These are phyloP conservation scores for Colletotrichum sublineola DNA, from an alignment of 2,329 filamentous ascomycete species.

Conservation along the genomic window DNA sequence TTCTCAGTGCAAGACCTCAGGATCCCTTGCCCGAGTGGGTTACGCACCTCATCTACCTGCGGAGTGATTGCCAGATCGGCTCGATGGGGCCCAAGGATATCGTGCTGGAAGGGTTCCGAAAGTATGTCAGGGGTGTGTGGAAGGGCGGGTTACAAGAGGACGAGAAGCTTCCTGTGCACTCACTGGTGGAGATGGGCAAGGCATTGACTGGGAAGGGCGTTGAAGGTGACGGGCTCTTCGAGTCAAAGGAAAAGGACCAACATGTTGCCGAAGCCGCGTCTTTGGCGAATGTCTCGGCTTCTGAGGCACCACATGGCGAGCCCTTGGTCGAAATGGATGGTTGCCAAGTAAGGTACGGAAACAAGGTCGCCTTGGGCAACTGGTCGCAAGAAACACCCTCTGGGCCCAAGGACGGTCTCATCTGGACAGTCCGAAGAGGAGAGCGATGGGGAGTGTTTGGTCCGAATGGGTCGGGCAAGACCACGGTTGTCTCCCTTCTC, in stretches of 20 bases:
- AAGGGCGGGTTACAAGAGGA: constrained; percentile 61
- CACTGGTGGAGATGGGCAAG: constrained; percentile 64
- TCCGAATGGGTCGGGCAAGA: constrained; percentile 95
- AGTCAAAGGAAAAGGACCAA: constrained; percentile 43
- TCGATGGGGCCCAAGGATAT: constrained; percentile 74
- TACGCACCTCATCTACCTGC: constrained; percentile 82
- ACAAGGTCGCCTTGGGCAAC: constrained; percentile 82
- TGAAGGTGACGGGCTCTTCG: constrained; percentile 53
- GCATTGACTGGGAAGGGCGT: constrained; percentile 58
- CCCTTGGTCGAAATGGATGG: constrained; percentile 89
- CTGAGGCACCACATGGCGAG: constrained; percentile 63
- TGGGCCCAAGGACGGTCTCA: constrained; percentile 72
- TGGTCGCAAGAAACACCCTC: constrained; percentile 75
- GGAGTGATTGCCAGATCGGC: constrained; percentile 74
- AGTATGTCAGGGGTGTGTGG: constrained; percentile 62
- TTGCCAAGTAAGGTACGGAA: constrained; percentile 84
- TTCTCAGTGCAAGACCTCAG: constrained; percentile 85
- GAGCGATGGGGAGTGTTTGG: constrained; percentile 95
- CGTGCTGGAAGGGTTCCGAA: constrained; percentile 68
- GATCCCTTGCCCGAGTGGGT: constrained; percentile 93
- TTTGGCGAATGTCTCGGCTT: constrained; percentile 18
- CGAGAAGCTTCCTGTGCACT: constrained; percentile 61
- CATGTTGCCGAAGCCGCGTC: constrained; percentile 20
- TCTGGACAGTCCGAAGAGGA: constrained; percentile 86
- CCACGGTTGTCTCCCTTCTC: constrained; percentile 90